Evolutionary conservation across 1,284 basidiomycete genomes (phyloP).

Genomic region (Cutaneotrichosporon cyanovorans): DNA sequence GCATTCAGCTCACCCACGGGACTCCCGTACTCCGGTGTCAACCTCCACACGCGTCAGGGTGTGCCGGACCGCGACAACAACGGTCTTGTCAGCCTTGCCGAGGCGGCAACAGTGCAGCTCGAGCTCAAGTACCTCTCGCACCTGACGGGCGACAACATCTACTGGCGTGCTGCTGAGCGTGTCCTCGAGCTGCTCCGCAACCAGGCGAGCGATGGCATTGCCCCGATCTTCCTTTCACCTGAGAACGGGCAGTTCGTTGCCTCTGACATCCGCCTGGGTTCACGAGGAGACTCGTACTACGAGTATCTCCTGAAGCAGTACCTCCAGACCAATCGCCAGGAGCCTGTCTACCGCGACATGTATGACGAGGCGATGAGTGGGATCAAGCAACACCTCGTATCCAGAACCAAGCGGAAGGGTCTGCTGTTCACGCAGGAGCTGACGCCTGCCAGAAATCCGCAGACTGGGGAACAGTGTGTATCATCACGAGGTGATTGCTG

Average conservation of each 20-base stretch:
- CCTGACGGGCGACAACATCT: slow-evolving; percentile 65
- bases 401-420: slow-evolving; percentile 54
- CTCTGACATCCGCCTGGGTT: slow-evolving; percentile 78
- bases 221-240: slow-evolving; percentile 74
- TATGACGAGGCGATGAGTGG: slow-evolving; percentile 76
- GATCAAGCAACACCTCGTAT: slow-evolving; percentile 68
- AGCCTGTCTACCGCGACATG: slow-evolving; percentile 77
- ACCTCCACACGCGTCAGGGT: slow-evolving; percentile 61
- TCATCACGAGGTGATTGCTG: background rate
- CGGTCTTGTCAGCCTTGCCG: slow-evolving; percentile 69
- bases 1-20: slow-evolving; percentile 75
- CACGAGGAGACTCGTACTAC: slow-evolving; percentile 89
- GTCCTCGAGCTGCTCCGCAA: slow-evolving; percentile 50
- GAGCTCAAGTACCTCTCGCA: slow-evolving; percentile 84
- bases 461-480: slow-evolving; percentile 35
- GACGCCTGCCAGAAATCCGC: slow-evolving; percentile 32
- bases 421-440: slow-evolving; percentile 79
- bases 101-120: slow-evolving; percentile 74
- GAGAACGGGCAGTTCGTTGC: slow-evolving; percentile 61
- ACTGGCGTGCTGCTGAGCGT: slow-evolving; percentile 74
- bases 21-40: slow-evolving; percentile 70
- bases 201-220: slow-evolving; percentile 63
- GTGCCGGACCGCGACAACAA: slow-evolving; percentile 60
- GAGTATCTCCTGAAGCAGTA: slow-evolving; percentile 78
- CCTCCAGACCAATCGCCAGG: slow-evolving; percentile 58